Evolutionary conservation across 441 rosid species (phyloP), one percentile per base, ranked within the genome.

Genomic region (Aquilaria agallochum): DNA sequence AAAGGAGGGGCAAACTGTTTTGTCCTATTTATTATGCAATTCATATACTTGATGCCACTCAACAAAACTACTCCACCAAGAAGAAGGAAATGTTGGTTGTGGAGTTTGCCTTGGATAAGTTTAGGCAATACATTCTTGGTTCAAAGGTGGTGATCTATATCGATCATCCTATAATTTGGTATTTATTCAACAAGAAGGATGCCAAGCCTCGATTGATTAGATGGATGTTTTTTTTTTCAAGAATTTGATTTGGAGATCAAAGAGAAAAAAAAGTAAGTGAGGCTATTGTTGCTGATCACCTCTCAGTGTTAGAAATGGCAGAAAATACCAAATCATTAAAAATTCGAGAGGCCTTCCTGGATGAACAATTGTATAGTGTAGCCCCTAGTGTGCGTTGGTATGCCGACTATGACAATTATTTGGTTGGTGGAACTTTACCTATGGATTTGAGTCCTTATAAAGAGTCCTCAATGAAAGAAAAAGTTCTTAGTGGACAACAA

Each of bases 51-150:
- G 40, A 64, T 31, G 44, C 13, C 15, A 14, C 66, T 1, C 51
- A 63, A 20, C 14, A 6, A 3, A 63, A 63, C n/a, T 63, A 63
- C 27, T 3, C 53, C 44, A 54, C 53, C 13, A 64, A 11, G 0
- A 11, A 64, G 44, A 40, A 64, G 20, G 47, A 65, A 30, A 10
- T 65, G 49, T 30, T 56, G 5, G 48, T 20, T 11, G 9, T 44
- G 9, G 46, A 31, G 1, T 48, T 47, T 50, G 1, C 57, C 3
- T 34, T 32, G 4, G 53, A 64, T 0, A 55, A 64, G 45, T 58
- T 65, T 20, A 1, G 62, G 30, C 49, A n/a, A 0, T 56, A 57
- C 5, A 3, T 56, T 7, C 9, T 56, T 31, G 47, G 56, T 0
- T 5, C 56, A 0, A 65, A 58, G 42, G 32, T 32, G 11, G 27